Base-by-base conservation (phyloP, 148 eudicot genomes). In the Cornus florida region DNA sequence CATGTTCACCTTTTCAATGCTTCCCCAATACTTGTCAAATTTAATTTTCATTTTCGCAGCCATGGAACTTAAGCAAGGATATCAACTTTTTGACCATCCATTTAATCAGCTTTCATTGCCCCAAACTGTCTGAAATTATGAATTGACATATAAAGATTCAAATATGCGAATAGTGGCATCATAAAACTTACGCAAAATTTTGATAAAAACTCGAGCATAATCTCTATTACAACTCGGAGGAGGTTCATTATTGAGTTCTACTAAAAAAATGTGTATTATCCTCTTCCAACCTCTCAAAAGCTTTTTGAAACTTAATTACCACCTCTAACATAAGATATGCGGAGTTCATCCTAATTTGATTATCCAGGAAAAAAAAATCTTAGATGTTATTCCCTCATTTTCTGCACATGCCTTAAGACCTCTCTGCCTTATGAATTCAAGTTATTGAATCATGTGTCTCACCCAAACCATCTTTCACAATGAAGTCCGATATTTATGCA, bases 391-490 rank as follows among this genome's bases (percentile, higher is more conserved):
- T 35, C 38, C 38, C 38, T 35, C 38, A 2, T 35, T 35, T 35
- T 35, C 38, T 35, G 5, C 38, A 35, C 38, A 35, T 4, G 2
- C 38, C 38, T 35, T 35, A 35, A 35, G 38, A 79, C 28, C 57
- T 65, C 59, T 72, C 75, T 0, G 41, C 77, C 65, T 66, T 73
- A 71, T 76, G 12, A 43, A 71, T 79, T 5, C 22, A 10, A 2
- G 7, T 19, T 20, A 79, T 72, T n/a, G 70, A 71, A 1, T 59
- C 23, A 35, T 38, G 28, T 1, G 59, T 5, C 19, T 72, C 38
- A 35, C 38, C 38, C 38, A 35, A 35, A 33, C n/a, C n/a, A n/a
- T n/a, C n/a, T n/a, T 1, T 33, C 35, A 33, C 35, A 33, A 33
- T 33, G 35, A 33, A 33, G 3, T 33, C 3, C 35, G 3, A 33